Base-by-base conservation (phyloP, 1,139 yeast species). In the Tardiomyces depauwii region DNA sequence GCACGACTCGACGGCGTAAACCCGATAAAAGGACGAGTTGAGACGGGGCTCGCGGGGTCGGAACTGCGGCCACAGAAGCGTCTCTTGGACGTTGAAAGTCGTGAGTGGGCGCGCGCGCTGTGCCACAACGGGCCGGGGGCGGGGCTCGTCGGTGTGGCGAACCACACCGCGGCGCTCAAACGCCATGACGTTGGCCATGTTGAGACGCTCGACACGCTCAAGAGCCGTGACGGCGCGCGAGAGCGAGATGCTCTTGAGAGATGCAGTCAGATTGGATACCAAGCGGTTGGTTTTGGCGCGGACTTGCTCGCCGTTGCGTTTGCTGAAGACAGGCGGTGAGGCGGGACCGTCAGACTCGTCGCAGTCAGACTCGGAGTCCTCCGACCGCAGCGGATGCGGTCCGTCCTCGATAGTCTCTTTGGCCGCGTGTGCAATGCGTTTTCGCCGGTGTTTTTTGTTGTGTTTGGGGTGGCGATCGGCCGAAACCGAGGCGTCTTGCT, bases 1-100 rank as follows among this genome's bases (percentile, higher is more conserved):
- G 36, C 56, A 49, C 30, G 59, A 51, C 48, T 64, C 68, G 44
- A 64, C 51, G 6, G 68, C 67, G 41, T 62, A 60, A 14, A 64
- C 51, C 6, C 67, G 58, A 42, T 63, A 55, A 52, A 65, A 64
- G 40, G 61, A 63, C 18, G 66, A 58, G 50, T 64, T 64, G 57
- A 63, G 54, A 11, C 67, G 58, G 18, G 58, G 56, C 45, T 63
- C 67, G 12, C 67, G 58, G 0, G 64, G 63, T n/a, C 65, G 56
- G 14, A 54, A 43, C 27, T 56, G 55, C 2, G 64, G 64, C 18
- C n/a, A 30, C 28, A 59, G 50, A 40, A 58, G 51, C 21, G 63
- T 61, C 3, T 62, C 53, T 39, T 57, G 61, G 14, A 61, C 52
- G 40, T 57, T 58, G 51, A 60, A 62, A 2, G 66, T 64, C 48